Evolutionary conservation across 2,329 filamentous ascomycete species (phyloP).

Genomic region (Trichoderma guizhouense): DNA sequence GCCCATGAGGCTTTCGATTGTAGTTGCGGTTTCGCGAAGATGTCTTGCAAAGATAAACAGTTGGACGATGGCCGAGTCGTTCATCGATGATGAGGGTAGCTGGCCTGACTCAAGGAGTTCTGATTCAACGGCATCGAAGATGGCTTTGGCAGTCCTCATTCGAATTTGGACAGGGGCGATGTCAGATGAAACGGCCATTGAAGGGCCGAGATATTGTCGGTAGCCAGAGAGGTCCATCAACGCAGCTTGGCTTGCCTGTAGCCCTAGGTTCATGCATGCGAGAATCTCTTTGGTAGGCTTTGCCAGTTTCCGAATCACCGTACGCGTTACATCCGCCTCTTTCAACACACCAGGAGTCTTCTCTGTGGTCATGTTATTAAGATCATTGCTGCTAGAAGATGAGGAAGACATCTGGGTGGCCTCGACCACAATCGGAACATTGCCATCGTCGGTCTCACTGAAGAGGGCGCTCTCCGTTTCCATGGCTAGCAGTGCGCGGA

Average conservation of each 20-base stretch:
- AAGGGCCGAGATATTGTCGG: conserved; percentile 45
- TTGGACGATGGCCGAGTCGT: conserved; percentile 49
- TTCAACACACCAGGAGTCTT: conserved; percentile 13
- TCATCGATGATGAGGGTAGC: conserved; percentile 44
- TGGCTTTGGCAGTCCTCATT: conserved; percentile 41
- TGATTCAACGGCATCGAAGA: conserved; percentile 47
- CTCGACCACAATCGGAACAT: conserved; percentile 21
- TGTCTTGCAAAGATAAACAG: conserved; percentile 55
- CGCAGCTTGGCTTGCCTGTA: conserved; percentile 48
- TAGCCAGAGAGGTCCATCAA: conserved; percentile 54
- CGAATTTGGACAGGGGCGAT: conserved; percentile 37
- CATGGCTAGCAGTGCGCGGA: conserved; percentile 52
- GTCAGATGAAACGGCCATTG: conserved; percentile 40
- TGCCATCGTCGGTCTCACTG: conserved; percentile 20
- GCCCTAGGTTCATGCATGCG: conserved; percentile 41
- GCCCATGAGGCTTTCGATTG: conserved; percentile 44
- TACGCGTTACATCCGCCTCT: conserved; percentile 23
- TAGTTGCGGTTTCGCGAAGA: conserved; percentile 49
- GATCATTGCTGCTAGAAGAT: neutral
- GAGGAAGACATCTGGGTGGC: conserved; percentile 1
- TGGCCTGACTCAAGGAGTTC: conserved; percentile 43
- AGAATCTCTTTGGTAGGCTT: conserved; percentile 47
- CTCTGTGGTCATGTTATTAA: neutral
- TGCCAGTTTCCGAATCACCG: conserved; percentile 35
- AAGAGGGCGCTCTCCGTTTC: conserved; percentile 48